Base-by-base conservation (phyloP, 1,284 basidiomycete genomes). In the Dichomitus squalens region DNA sequence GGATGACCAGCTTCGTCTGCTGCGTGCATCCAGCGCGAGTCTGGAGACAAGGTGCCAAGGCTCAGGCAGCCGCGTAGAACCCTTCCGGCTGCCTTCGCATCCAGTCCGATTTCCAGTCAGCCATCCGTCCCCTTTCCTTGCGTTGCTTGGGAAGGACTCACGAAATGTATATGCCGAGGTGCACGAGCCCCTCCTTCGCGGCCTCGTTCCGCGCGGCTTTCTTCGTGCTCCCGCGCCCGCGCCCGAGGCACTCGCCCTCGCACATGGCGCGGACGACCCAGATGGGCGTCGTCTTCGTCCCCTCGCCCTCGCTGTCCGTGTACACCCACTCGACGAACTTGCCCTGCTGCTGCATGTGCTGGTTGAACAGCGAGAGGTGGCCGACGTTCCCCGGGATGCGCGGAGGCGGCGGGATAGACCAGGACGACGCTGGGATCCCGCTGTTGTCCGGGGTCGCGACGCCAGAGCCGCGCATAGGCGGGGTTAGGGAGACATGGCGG, bases 331-430 rank as follows among this genome's bases (percentile, higher is more conserved):
- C 88, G 53, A 91, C 79, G 43, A 71, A 66, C 55, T 75, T 77
- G 65, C 76, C 77, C 33, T 68, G 64, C 72, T 83, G 87, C 71
- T 87, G 85, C 52, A 91, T 66, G 54, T 81, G 75, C 72, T 91
- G 88, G 67, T 92, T 92, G 77, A 92, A 90, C 43, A 91, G 72
- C 23, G 87, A 84, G 6, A 92, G 79, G 68, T 91, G 85, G 4
- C 89, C 89, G 16, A 79, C 76, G 64, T 60, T 72, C 14, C 68
- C 52, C 11, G 65, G 53, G 50, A 64, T 60, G 34, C 66, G 69
- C 41, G 68, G 61, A 9, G 72, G 69, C 16, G 70, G 66, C 27
- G 70, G 66, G 35, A 64, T 60, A 12, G 65, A 61, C 62, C 65
- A 64, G 5, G 64, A 58, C 41, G 60, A 67, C 54, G 47, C 63